phyloP scores from a whole-genome alignment of 192 early-diverging fungal species.

The Gonapodya sp. region DNA sequence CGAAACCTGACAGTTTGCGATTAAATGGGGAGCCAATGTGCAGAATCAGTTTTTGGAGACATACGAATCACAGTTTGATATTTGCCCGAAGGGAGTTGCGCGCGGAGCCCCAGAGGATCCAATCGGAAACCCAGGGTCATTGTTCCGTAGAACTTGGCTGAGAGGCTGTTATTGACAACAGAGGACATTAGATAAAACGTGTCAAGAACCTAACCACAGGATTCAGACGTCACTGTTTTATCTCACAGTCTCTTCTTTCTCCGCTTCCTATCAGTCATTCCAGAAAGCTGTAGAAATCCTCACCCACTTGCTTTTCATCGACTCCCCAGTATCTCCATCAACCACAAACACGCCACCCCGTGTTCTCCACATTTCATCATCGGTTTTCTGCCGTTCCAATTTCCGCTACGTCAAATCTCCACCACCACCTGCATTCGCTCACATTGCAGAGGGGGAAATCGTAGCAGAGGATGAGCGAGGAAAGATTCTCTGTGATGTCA shows the following conservation, averaged over 20 bases:
- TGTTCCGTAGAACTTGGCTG: too few relatives aligned
- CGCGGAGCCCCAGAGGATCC: too few relatives aligned
- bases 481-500: background rate
- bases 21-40: too few relatives aligned
- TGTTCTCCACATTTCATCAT: background rate
- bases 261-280: background rate
- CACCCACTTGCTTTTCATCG: background rate
- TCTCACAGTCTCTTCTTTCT: too few relatives aligned
- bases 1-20: background rate
- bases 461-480: background rate
- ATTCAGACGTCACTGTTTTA: too few relatives aligned
- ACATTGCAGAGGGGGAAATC: background rate
- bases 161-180: too few relatives aligned
- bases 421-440: background rate
- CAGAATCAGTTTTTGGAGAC: too few relatives aligned
- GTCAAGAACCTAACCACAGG: too few relatives aligned
- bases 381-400: background rate
- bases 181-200: too few relatives aligned
- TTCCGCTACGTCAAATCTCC: background rate
- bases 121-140: too few relatives aligned
- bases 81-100: too few relatives aligned
- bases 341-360: background rate
- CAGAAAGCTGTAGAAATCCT: background rate
- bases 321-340: background rate
- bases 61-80: too few relatives aligned